These are phyloP conservation scores for Rhododendron ovatum DNA, from an alignment of 148 eudicot genomes.

Conservation along the genomic window DNA sequence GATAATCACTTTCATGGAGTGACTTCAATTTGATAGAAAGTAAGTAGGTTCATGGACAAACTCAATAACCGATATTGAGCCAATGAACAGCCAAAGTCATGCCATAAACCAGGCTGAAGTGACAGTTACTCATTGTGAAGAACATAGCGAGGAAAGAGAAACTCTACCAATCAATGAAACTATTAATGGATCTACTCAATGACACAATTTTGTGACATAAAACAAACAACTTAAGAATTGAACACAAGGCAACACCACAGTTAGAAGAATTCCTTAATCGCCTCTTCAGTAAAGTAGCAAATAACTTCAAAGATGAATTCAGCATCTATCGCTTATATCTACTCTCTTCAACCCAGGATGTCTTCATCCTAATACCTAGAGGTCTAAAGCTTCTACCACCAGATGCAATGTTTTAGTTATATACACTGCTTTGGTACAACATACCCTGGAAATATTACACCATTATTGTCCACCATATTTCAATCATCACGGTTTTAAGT, in stretches of 20 bases:
- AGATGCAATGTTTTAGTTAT: not conserved
- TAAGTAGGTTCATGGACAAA: not conserved
- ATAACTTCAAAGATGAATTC: not conserved
- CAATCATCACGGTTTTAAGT: not conserved
- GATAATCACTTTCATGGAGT: not conserved
- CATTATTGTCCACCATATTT: not conserved
- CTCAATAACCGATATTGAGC: not conserved
- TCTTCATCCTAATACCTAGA: not conserved
- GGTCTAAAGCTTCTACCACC: constrained; percentile 1
- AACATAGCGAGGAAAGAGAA: not conserved
- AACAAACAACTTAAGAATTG: not conserved
- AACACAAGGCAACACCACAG: not conserved
- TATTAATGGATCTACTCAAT: not conserved
- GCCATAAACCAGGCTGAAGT: not conserved
- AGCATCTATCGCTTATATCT: constrained; percentile 1
- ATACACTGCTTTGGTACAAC: not conserved
- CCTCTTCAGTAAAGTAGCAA: not conserved
- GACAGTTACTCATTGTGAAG: not conserved
- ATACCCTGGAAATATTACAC: not conserved
- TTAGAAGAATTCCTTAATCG: not conserved
- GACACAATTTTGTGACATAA: not conserved
- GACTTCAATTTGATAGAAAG: not conserved
- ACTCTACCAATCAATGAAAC: not conserved
- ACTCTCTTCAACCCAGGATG: constrained; percentile 5
- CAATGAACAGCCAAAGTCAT: not conserved